phyloP scores from a whole-genome alignment of 2,329 filamentous ascomycete species.

The Knoxdaviesia capensis region DNA sequence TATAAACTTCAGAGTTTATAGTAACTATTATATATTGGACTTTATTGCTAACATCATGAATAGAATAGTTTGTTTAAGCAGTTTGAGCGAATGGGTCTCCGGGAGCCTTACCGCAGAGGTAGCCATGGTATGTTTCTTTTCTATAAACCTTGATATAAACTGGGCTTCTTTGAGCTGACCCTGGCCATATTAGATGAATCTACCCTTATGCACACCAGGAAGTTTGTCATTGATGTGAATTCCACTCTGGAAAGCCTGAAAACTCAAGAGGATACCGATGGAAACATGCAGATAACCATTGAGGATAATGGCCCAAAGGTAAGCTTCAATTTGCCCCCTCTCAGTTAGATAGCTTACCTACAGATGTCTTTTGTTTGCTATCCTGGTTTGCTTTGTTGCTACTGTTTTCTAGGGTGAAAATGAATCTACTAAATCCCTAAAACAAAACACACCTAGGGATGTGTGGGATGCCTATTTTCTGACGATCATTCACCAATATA shows the following conservation, averaged over 20 bases:
- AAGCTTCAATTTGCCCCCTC: conserved; percentile 5
- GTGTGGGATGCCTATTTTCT: too few species aligned
- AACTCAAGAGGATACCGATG: conserved; percentile 77
- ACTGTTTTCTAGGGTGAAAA: too few species aligned
- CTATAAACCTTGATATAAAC: neutral
- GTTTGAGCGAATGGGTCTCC: conserved; percentile 27
- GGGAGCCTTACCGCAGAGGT: conserved; percentile 34
- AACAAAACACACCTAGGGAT: too few species aligned
- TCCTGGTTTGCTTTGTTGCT: too few species aligned
- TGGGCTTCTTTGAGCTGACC: too few species aligned
- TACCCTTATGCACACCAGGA: conserved; percentile 2
- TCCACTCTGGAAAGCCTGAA: conserved; percentile 60
- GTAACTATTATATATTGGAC: neutral
- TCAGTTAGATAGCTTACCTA: neutral
- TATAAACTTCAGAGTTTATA: neutral
- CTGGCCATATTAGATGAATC: conserved; percentile 2
- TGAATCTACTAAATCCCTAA: too few species aligned
- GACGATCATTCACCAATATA: neutral
- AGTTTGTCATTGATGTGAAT: conserved; percentile 71
- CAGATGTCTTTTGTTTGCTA: too few species aligned
- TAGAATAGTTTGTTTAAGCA: conserved; percentile 34
- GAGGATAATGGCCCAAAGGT: conserved; percentile 89
- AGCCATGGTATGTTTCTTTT: conserved; percentile 29
- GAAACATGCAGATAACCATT: conserved; percentile 93
- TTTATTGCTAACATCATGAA: neutral